Conservation (phyloP, 257 asterid genomes). For the Solanum chiquidenum region DNA sequence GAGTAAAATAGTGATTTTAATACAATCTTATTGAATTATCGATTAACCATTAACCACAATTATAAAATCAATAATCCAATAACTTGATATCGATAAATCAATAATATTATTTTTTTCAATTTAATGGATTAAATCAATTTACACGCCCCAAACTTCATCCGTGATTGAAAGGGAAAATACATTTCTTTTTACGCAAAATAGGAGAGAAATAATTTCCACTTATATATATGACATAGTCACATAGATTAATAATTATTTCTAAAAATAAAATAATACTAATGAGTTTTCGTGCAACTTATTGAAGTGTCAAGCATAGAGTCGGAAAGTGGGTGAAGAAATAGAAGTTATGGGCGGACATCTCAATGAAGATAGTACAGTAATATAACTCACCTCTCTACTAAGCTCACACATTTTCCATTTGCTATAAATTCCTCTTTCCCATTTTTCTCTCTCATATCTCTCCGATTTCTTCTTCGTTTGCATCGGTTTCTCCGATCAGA, state of each 20-base stretch:
- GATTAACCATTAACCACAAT: not conserved
- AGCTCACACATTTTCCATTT: not conserved
- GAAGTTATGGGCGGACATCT: conserved; percentile 53
- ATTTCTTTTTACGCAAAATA: not conserved
- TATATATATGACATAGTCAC: not conserved
- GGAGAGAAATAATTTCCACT: not conserved
- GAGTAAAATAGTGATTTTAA: not conserved
- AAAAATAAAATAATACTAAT: no score
- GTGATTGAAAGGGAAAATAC: not conserved
- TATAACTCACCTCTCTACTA: not conserved
- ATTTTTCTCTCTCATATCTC: not conserved
- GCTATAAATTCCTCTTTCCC: conserved; percentile 11
- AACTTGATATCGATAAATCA: no score
- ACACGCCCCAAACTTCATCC: not conserved
- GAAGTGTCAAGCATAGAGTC: not conserved
- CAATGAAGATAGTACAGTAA: conserved; percentile 21
- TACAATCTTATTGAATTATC: no score
- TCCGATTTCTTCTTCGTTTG: not conserved
- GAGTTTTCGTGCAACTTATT: not conserved
- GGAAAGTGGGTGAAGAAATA: conserved; percentile 45
- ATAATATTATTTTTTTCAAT: no score
- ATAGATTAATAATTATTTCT: not conserved
- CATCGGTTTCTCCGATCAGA: conserved; percentile 8
- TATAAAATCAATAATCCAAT: no score
- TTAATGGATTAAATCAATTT: no score